Conservation (phyloP, 2,329 filamentous ascomycete genomes). For the Geoglossum cookeanum region DNA sequence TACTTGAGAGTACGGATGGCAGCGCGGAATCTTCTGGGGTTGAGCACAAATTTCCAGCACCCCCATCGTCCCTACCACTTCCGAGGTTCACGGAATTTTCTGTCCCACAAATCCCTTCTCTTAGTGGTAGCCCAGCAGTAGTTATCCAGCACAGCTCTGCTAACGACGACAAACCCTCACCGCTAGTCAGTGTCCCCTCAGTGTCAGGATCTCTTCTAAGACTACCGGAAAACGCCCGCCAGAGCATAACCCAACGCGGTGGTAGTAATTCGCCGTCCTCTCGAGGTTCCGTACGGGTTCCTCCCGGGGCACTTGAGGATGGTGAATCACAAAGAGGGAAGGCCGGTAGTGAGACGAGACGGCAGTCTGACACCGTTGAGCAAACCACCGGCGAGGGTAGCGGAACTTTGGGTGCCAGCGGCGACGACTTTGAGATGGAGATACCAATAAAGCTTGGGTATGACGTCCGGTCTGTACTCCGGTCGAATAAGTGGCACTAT, state of each 20-base stretch:
- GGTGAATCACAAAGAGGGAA: not conserved
- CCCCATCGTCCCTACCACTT: not conserved
- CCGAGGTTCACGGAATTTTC: not conserved
- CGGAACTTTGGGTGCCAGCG: not conserved
- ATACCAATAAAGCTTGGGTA: not conserved
- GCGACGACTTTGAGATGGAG: not conserved
- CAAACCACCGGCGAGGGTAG: not conserved
- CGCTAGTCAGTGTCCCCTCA: not conserved
- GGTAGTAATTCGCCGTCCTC: not conserved
- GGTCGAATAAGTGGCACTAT: conserved; percentile 27
- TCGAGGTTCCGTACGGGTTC: not conserved
- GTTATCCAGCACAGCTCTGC: not conserved
- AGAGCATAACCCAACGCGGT: not conserved
- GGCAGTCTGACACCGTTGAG: not conserved
- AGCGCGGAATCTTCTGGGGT: not conserved
- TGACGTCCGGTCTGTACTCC: not conserved
- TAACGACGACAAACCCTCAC: not conserved
- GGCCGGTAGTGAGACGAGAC: not conserved
- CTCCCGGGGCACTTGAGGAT: not conserved
- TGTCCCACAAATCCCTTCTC: not conserved
- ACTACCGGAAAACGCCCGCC: too few species aligned
- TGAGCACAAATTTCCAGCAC: not conserved
- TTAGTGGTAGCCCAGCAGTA: not conserved
- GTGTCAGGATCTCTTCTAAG: not conserved
- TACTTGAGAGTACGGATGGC: not conserved